Conservation (phyloP, 176 grass and related monocot species). For the Melocanna baccifera region DNA sequence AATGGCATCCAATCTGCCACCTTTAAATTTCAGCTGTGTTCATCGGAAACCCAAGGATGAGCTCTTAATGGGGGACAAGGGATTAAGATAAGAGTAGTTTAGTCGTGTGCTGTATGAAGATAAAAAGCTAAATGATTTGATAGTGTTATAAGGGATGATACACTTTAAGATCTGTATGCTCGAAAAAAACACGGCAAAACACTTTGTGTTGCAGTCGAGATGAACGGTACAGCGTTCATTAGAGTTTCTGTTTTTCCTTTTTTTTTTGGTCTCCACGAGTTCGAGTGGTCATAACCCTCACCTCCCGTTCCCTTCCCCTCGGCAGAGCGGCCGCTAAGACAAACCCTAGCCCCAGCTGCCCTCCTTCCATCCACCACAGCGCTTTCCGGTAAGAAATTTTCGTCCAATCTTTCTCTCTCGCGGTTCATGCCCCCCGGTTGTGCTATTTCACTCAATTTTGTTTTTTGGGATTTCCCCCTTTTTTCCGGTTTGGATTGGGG, state of each 20-base stretch:
- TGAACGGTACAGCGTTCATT: no score
- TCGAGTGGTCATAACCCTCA: constrained; percentile 33
- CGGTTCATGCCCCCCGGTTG: neutral
- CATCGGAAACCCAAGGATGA: no score
- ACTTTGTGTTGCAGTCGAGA: no score
- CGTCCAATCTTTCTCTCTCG: neutral
- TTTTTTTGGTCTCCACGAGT: neutral
- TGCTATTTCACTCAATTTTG: neutral
- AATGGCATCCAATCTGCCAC: rapidly evolving
- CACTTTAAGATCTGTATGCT: no score
- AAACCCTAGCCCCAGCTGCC: constrained; percentile 37
- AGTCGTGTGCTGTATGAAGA: no score
- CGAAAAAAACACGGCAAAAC: no score
- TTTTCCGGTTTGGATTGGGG: neutral
- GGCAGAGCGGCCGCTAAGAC: neutral
- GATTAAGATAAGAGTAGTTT: no score
- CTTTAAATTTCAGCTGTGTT: rapidly evolving
- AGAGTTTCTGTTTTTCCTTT: no score
- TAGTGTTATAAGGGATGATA: no score
- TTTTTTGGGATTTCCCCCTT: neutral
- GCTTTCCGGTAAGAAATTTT: neutral
- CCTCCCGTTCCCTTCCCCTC: neutral
- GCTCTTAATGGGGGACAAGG: no score
- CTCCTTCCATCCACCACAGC: neutral
- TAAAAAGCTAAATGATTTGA: no score